Base-by-base conservation (phyloP, 129 eudicot genomes). In the Erigeron canadensis region DNA sequence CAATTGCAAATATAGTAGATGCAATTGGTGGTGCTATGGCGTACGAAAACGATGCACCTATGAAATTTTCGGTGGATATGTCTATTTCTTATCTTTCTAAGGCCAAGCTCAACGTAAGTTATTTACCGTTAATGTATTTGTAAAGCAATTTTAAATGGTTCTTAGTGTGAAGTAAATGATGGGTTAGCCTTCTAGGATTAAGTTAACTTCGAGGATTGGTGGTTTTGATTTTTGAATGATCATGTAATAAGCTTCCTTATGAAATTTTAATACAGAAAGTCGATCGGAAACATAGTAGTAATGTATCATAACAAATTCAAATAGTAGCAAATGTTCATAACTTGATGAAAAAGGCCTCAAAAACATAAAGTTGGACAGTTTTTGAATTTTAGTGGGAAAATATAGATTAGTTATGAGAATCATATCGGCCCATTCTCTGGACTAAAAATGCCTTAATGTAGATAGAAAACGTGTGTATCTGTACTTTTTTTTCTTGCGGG, bases 1-100 rank as follows among this genome's bases (percentile, higher is more conserved):
- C 84, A 19, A 80, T 80, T 50, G 76, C 84, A 28, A 80, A 58
- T 55, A 53, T 80, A 13, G 75, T 80, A 43, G 84, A 80, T 44
- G 80, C 68, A 44, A 63, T 80, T 21, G 84, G 84, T 13, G 84
- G 75, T 17, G 56, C 72, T 4, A 34, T 80, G 76, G 76, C 68
- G 67, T 69, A 80, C 53, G 80, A 67, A 44, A 80, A 74, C 55
- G 72, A 80, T 67, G 62, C 45, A 7, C 84, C 74, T 45, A 56
- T 75, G 67, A 75, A 75, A 54, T 46, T 75, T 34, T 75, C 80
- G 2, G 47, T 65, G 2, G 59, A 75, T 66, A 66, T 75, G 80
- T 75, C 80, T 39, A 75, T 75, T 47, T 75, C 80, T 67, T 75
- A 75, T 64, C 74, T 75, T 75, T 75, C 80, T 11, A 75, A 58